A percentile compares a stretch with the other conserved stretches of the same genome.
Evolutionary conservation across 1,284 basidiomycete genomes (phyloP).

Genomic region (Chalciporus sp.): DNA sequence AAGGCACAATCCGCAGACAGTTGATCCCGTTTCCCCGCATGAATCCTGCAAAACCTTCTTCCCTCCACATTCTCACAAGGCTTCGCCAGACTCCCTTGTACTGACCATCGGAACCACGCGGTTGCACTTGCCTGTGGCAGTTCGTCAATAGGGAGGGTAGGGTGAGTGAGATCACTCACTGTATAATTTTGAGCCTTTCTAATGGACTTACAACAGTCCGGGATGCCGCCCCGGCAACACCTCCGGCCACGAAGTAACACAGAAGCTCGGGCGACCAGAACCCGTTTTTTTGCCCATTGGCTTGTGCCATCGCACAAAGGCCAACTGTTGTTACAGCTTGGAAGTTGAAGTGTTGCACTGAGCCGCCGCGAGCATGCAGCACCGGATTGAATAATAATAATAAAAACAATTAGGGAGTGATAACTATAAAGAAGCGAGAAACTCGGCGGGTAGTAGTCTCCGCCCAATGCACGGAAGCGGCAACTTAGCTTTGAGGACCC

Average conservation of each 20-base stretch:
- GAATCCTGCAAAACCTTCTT: slow-evolving; percentile 90
- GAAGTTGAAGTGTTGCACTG: slow-evolving; percentile 5
- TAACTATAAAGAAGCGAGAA: slow-evolving; percentile 7
- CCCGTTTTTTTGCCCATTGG: slow-evolving; percentile 31
- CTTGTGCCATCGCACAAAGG: slow-evolving; percentile 20
- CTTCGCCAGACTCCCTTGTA: slow-evolving; percentile 86
- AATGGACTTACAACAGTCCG: slow-evolving; percentile 91
- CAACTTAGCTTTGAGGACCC: too few species aligned
- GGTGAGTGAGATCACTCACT: slow-evolving; percentile 55
- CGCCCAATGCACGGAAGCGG: too few species aligned
- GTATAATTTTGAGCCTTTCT: slow-evolving; percentile 93
- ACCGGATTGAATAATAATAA: slow-evolving; percentile 18
- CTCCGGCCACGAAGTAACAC: slow-evolving; percentile 70
- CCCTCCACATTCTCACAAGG: slow-evolving; percentile 85
- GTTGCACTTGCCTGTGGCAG: slow-evolving; percentile 74
- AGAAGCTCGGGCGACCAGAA: slow-evolving; percentile 32
- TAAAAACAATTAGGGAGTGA: slow-evolving; percentile 4
- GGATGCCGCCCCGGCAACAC: slow-evolving; percentile 80
- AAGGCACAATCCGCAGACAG: slow-evolving; percentile 85
- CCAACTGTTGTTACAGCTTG: slow-evolving; percentile 7
- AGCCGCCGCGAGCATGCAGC: slow-evolving; percentile 8
- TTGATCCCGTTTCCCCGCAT: slow-evolving; percentile 95
- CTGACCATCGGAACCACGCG: slow-evolving; percentile 56
- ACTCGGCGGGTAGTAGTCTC: background rate
- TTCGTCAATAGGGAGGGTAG: slow-evolving; percentile 7